A percentile compares a stretch with the other conserved stretches of the same genome.
Evolutionary conservation across 2,329 filamentous ascomycete genomes (phyloP).

Genomic region (Mollisiaceae sp.): DNA sequence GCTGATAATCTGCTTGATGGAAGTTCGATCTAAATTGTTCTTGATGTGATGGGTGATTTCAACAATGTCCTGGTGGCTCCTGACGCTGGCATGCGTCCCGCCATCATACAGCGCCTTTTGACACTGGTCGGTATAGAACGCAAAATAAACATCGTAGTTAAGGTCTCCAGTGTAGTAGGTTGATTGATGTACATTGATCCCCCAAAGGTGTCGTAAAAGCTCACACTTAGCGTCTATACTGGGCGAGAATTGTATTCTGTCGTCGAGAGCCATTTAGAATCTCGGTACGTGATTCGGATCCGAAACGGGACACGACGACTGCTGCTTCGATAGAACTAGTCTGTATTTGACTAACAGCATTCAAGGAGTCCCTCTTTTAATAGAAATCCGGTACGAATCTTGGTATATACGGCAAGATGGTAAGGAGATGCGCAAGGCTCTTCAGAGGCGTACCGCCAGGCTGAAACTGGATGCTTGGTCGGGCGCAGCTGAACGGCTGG

Average conservation of each 20-base stretch:
- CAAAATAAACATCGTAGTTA: conserved; percentile 22
- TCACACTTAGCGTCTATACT: neutral
- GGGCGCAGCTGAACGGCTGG: too few relatives aligned
- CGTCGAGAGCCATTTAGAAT: neutral
- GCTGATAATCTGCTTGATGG: conserved; percentile 8
- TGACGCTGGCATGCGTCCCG: conserved; percentile 11
- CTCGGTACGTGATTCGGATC: too few relatives aligned
- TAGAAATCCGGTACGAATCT: too few relatives aligned
- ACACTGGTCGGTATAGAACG: conserved; percentile 25
- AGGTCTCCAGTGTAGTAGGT: neutral
- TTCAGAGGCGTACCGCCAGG: too few relatives aligned
- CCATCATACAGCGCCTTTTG: conserved; percentile 18
- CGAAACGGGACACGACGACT: too few relatives aligned
- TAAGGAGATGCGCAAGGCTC: too few relatives aligned
- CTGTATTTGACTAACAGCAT: too few relatives aligned
- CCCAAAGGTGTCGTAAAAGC: conserved; percentile 14
- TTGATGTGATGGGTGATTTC: conserved; percentile 14
- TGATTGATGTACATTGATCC: neutral
- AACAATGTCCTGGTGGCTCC: conserved; percentile 17
- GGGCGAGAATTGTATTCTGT: neutral
- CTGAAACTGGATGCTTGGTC: too few relatives aligned
- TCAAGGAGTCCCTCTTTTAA: too few relatives aligned
- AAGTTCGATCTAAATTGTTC: neutral
- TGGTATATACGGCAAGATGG: too few relatives aligned
- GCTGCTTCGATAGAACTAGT: too few relatives aligned